phyloP scores from a whole-genome alignment of 305 asterid genomes.

The Galium porrigens region DNA sequence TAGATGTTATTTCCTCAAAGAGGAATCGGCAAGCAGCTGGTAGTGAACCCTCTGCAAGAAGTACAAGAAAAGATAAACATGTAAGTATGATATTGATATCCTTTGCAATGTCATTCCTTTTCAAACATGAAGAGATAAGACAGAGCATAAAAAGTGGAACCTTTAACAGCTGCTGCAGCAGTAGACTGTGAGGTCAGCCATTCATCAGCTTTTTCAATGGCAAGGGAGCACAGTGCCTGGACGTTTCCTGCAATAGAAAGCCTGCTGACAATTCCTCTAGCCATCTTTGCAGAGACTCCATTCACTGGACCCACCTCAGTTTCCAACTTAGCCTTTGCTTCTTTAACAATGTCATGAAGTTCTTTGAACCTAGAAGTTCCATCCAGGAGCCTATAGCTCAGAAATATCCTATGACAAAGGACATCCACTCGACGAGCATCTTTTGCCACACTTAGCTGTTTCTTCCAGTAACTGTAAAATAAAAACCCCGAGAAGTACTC shows the following conservation, averaged over 20 bases:
- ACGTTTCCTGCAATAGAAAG: constrained; percentile 67
- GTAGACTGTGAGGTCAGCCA: constrained; percentile 32
- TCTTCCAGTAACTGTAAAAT: constrained; percentile 66
- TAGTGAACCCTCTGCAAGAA: constrained; percentile 59
- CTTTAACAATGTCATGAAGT: constrained; percentile 57
- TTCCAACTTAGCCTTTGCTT: constrained; percentile 68
- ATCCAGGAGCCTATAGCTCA: constrained; percentile 66
- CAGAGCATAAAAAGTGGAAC: constrained; percentile 19
- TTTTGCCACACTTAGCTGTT: constrained; percentile 70
- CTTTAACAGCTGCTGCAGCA: constrained; percentile 25
- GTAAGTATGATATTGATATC: background rate
- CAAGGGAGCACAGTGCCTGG: constrained; percentile 66
- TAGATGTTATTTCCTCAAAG: constrained; percentile 65
- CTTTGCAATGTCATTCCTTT: background rate
- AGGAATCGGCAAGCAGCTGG: constrained; percentile 91
- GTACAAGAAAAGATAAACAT: constrained; percentile 12
- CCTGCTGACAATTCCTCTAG: constrained; percentile 76
- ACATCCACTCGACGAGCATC: constrained; percentile 79
- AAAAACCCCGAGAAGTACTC: background rate
- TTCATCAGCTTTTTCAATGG: constrained; percentile 69
- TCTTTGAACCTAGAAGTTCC: constrained; percentile 68
- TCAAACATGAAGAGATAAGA: constrained; percentile 6
- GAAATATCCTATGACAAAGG: constrained; percentile 61
- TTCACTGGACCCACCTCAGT: constrained; percentile 71
- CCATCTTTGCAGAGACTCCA: constrained; percentile 83